phyloP scores from a whole-genome alignment of 75 land plant species.

The Pinus tabuliformis region DNA sequence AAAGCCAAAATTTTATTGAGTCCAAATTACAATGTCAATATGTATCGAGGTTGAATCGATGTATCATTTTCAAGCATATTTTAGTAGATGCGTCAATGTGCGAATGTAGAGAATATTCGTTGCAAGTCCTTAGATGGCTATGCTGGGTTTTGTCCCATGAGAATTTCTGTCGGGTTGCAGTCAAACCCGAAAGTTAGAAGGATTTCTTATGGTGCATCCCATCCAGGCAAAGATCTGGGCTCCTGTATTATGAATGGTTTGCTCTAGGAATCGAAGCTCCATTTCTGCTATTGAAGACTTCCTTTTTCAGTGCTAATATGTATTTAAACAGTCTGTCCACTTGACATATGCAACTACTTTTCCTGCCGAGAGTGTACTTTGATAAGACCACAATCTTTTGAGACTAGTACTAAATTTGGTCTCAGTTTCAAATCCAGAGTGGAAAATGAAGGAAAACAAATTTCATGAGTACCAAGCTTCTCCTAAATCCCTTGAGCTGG shows the following conservation, averaged over 20 bases:
- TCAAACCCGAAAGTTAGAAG: conserved; percentile 1
- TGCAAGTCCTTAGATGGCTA: not conserved
- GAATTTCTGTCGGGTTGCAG: conserved; percentile 6
- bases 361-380: conserved; percentile 6
- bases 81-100: conserved; percentile 10
- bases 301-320: conserved; percentile 7
- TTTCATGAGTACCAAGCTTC: not conserved
- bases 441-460: not conserved
- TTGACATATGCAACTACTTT: conserved; percentile 1
- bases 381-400: conserved; percentile 7
- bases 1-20: conserved; percentile 2
- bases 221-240: conserved; percentile 7
- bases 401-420: conserved; percentile 1
- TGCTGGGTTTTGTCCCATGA: conserved; percentile 11
- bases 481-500: not conserved
- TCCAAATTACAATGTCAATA: conserved; percentile 7
- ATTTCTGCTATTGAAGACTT: conserved; percentile 7
- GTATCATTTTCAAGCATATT: conserved; percentile 10
- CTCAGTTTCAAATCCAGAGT: not conserved
- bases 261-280: conserved; percentile 5
- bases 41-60: not conserved
- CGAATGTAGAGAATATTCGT: conserved; percentile 9
- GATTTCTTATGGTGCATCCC: conserved; percentile 8
- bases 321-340: conserved; percentile 3
- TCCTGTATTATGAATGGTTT: conserved; percentile 9